Evolutionary conservation across 169 alveolate genomes (phyloP), one percentile per base, ranked within the genome.

Genomic region (Besnoitia besnoiti): DNA sequence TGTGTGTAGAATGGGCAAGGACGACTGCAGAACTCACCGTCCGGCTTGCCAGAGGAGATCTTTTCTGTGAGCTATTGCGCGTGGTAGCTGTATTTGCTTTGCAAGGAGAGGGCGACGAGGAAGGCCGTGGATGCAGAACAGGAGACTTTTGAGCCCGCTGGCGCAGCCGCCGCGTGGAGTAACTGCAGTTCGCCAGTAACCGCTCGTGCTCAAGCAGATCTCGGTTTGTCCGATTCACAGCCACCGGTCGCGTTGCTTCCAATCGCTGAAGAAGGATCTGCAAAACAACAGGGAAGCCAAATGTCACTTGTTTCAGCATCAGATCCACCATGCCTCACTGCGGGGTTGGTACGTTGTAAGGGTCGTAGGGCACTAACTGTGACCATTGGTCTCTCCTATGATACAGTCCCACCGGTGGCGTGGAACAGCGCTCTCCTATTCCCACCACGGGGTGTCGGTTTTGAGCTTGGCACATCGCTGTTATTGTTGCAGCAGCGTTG

Each of bases 81-180:
- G 27, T 0, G 27, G 19, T 73, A 21, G 44, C 40, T 16, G 24
- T 39, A 33, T 21, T 12, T 39, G 84, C 33, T 73, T 30, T 33
- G 84, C 40, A 14, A 39, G 16, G 84, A 73, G n/a, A 73, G 46
- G 79, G 19, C 37, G 84, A 33, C 12, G 84, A 21, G 33, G 40
- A 73, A 8, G 84, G 49, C 46, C 84, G 24, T 33, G 84, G 19
- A 16, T 24, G 84, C 19, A 44, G 33, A 8, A 21, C 30, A 73
- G 49, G 84, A 33, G 46, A 73, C 33, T n/a, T 73, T 12, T 33
- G 40, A 33, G 84, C 46, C n/a, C 40, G 87, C 40, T 46, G 87
- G 21, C 87, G 87, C 8, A 77, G n/a, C 16, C 87, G 87, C 62
- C 87, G 50, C 40, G 87, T 35, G 24, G 87, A 77, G 87, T 77